A percentile compares a stretch with the other conserved stretches of the same genome.
Conservation (phyloP, 1,284 basidiomycete genomes). For the Meira miltonrushii region DNA sequence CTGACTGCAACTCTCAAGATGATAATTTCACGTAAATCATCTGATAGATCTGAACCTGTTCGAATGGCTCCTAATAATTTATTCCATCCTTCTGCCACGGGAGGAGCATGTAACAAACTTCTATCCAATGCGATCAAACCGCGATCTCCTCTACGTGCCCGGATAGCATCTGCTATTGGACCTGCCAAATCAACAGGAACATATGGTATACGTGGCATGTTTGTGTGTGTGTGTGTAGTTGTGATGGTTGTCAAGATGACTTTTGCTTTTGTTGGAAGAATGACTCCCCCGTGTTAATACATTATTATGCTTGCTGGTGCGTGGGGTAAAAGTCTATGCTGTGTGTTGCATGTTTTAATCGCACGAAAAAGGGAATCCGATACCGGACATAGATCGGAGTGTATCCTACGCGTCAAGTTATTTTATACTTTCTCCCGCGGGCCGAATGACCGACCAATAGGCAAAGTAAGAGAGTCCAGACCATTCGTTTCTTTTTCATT, state of each 20-base stretch:
- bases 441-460: too few relatives aligned
- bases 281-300: too few relatives aligned
- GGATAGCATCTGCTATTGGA: conserved; percentile 54
- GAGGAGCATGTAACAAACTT: conserved; percentile 52
- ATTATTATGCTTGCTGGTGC: too few relatives aligned
- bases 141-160: conserved; percentile 52
- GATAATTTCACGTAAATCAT: conserved; percentile 55
- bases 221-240: neutral
- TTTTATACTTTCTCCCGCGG: too few relatives aligned
- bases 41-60: conserved; percentile 52
- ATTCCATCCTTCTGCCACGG: conserved; percentile 54
- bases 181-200: conserved; percentile 49
- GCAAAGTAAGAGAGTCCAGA: too few relatives aligned
- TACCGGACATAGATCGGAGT: too few relatives aligned
- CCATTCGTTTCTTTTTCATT: too few relatives aligned
- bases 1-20: conserved; percentile 55
- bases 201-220: conserved; percentile 51
- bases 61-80: conserved; percentile 54
- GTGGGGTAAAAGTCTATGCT: too few relatives aligned
- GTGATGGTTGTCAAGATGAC: neutral
- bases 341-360: too few relatives aligned
- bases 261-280: too few relatives aligned
- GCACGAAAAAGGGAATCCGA: too few relatives aligned
- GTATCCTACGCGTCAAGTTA: too few relatives aligned
- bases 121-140: conserved; percentile 55